These are phyloP conservation scores for Malbranchea zuffiana DNA, from an alignment of 2,329 filamentous ascomycete species.

Conservation along the genomic window DNA sequence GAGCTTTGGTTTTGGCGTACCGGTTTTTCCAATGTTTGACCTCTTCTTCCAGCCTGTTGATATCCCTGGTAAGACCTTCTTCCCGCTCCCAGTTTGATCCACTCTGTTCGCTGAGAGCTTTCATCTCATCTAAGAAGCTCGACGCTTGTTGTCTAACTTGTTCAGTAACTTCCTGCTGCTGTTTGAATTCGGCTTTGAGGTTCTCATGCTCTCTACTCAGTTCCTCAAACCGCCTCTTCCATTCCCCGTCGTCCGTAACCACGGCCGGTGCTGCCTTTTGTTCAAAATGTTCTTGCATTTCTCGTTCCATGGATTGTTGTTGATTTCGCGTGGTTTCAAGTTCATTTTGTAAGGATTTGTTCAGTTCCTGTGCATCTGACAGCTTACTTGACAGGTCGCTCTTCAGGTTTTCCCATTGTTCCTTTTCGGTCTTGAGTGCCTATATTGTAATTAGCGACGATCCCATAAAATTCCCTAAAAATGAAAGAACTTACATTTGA, in stretches of 20 bases:
- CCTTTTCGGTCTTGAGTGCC: slow-evolving; percentile 51
- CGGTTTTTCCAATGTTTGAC: slow-evolving; percentile 82
- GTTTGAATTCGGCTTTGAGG: slow-evolving; percentile 51
- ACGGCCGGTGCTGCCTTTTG: neutral
- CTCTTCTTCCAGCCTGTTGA: slow-evolving; percentile 68
- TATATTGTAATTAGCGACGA: slow-evolving; percentile 17
- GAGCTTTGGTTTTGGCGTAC: slow-evolving; percentile 79
- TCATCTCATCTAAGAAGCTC: slow-evolving; percentile 80
- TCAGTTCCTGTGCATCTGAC: slow-evolving; percentile 62
- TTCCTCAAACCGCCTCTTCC: slow-evolving; percentile 49
- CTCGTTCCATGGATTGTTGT: slow-evolving; percentile 52
- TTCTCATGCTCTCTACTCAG: slow-evolving; percentile 55
- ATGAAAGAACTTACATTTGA: slow-evolving; percentile 30
- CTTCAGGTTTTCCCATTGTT: slow-evolving; percentile 53
- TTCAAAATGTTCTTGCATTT: slow-evolving; percentile 54
- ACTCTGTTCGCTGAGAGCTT: slow-evolving; percentile 68
- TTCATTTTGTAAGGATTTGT: slow-evolving; percentile 67
- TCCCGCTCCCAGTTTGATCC: slow-evolving; percentile 71
- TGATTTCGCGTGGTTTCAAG: slow-evolving; percentile 61
- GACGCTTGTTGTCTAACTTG: slow-evolving; percentile 78
- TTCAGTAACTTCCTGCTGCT: slow-evolving; percentile 74
- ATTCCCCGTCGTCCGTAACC: slow-evolving; percentile 39
- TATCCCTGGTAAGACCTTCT: slow-evolving; percentile 61
- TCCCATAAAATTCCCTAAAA: slow-evolving; percentile 1
- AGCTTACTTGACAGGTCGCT: slow-evolving; percentile 61